Base-by-base conservation (phyloP, 2,329 filamentous ascomycete species). In the Trichoderma oligosporum region DNA sequence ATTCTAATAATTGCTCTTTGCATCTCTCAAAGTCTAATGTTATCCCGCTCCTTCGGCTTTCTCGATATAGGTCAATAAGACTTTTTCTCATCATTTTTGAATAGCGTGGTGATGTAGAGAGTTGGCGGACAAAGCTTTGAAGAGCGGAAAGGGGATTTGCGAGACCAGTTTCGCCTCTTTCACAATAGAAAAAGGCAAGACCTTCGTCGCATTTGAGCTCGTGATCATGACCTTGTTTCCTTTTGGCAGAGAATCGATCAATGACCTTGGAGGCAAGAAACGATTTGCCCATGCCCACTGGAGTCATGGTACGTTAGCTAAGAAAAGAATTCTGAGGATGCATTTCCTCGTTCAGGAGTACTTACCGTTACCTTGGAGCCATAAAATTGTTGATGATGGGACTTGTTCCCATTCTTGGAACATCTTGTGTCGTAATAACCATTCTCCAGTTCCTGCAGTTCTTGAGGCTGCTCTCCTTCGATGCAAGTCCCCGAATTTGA, bases 111-210 rank as follows among this genome's bases (percentile, higher is more conserved):
- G 7, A 11, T 1, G 31, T 55, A 38, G 31, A 36, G 14, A 55
- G 41, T n/a, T 55, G 51, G 4, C 51, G 51, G 20, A 55, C 51
- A 24, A 35, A 46, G 39, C 51, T 55, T 22, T 14, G 51, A 11
- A 55, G 51, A 1, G 18, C 31, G 4, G 5, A 45, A 20, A 55
- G 18, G 11, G 51, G 41, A 3, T 46, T 16, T 12, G 11, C 12
- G 25, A 55, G 41, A 14, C 36, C 51, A 1, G 4, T 0, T 0
- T 25, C n/a, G n/a, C 51, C 51, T 14, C 36, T n/a, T 9, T 16
- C 22, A n/a, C 51, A 55, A 16, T 55, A 55, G 25, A 55, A 55
- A 20, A 24, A 55, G 7, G 51, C 51, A n/a, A 55, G 31, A 3
- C 51, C 51, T 18, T 38, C 36, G 9, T 16, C 20, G 6, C 4